Base-by-base conservation (phyloP, 306 rosid species). In the Cucumis cinereus region DNA sequence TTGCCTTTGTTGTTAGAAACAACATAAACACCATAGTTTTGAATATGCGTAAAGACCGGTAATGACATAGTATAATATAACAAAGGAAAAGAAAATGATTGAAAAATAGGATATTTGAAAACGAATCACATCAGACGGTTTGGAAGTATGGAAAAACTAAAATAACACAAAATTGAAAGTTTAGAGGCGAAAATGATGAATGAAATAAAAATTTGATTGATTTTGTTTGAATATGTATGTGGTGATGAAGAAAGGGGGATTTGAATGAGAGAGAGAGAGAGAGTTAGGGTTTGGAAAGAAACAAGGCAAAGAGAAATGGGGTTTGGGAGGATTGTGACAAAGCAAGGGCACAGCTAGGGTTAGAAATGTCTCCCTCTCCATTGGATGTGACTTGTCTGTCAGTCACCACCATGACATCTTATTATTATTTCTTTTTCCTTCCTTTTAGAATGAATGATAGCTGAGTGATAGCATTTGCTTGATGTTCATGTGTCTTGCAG, bases 391-490 rank as follows among this genome's bases (percentile, higher is more conserved):
- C 79, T 60, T 76, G 79, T 76, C 72, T 59, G 53, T 20, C 26
- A 76, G 40, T 76, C 70, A 76, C 55, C 54, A 40, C 79, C 79
- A 57, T 76, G 62, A 2, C 52, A 59, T 57, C 35, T 30, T 30
- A 30, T 30, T 30, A 30, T 17, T 19, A 38, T 62, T 66, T 78
- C 22, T 8, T n/a, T 58, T 26, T 26, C 2, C 7, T 43, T 45
- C 16, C 38, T 24, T 58, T 58, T 69, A 62, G 64, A 75, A 79
- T 82, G 60, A 80, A 77, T 83, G 79, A 83, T 82, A 30, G 54
- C 41, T 81, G 50, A 5, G 19, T 66, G 75, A 76, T 43, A 24
- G 53, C 12, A 36, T 74, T 38, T 74, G 75, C 56, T 83, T 77
- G 61, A 81, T 71, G 61, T 82, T 63, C 79, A 82, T 77, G 76